Evolutionary conservation across 2,329 filamentous ascomycete genomes (phyloP).

Genomic region (Zasmidium angulare): DNA sequence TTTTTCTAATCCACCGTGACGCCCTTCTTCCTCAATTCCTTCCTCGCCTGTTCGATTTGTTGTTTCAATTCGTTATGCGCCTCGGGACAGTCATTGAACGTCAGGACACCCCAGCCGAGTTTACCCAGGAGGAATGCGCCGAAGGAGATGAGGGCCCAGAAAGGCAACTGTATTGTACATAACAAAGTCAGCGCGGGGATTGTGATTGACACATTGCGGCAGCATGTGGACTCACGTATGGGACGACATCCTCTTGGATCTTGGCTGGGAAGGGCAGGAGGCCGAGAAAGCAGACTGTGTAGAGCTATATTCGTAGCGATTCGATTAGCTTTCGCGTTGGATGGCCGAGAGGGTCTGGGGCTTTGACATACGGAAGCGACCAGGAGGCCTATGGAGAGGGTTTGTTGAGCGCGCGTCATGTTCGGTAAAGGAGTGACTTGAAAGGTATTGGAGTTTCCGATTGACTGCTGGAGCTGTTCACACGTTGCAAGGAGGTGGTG

Average conservation of each 20-base stretch:
- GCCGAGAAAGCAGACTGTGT: constrained; percentile 80
- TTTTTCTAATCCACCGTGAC: constrained; percentile 68
- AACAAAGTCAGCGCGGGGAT: no score
- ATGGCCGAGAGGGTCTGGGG: no score
- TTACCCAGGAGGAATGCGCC: constrained; percentile 89
- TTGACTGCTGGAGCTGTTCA: background rate
- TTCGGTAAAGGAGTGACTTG: constrained; percentile 19
- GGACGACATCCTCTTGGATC: constrained; percentile 82
- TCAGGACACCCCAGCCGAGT: constrained; percentile 88
- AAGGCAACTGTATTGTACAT: constrained; percentile 68
- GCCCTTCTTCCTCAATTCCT: constrained; percentile 70
- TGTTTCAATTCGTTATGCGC: constrained; percentile 85
- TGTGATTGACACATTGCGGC: no score
- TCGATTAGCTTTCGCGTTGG: no score
- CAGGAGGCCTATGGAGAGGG: constrained; percentile 81
- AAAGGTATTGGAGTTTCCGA: background rate
- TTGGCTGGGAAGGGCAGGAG: constrained; percentile 76
- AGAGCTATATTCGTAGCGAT: no score
- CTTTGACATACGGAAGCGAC: constrained; percentile 83
- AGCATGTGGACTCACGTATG: constrained; percentile 72
- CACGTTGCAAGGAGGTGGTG: background rate
- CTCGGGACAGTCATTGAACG: constrained; percentile 92
- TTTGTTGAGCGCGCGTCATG: constrained; percentile 95
- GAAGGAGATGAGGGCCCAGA: constrained; percentile 88
- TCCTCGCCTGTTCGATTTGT: constrained; percentile 76